phyloP scores from a whole-genome alignment of 768 basidiomycete species.

The Coprinellus micaceus region DNA sequence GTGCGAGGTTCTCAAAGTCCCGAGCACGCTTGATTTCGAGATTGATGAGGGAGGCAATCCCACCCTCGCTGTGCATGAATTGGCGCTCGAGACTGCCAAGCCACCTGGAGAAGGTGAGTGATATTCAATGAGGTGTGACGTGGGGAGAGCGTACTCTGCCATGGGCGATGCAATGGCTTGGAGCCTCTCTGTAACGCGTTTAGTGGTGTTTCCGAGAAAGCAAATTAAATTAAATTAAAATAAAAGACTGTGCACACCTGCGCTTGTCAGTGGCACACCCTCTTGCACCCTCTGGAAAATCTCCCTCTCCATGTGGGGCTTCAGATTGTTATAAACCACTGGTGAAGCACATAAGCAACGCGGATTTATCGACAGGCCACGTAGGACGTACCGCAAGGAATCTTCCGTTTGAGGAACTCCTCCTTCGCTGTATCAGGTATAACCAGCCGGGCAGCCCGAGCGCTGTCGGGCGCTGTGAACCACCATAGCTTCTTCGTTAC shows the following conservation, averaged over 20 bases:
- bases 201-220: not conserved
- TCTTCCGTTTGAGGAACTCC: conserved; percentile 49
- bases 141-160: conserved; percentile 39
- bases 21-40: conserved; percentile 71
- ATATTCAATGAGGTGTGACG: not conserved
- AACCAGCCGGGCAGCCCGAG: conserved; percentile 42
- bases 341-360: not conserved
- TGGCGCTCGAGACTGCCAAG: conserved; percentile 53
- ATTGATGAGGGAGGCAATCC: conserved; percentile 51
- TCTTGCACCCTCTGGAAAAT: conserved; percentile 82
- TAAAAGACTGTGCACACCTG: conserved; percentile 49
- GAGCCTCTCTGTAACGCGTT: conserved; percentile 52
- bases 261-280: conserved; percentile 69
- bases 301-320: conserved; percentile 62
- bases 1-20: conserved; percentile 72
- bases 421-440: conserved; percentile 52
- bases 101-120: conserved; percentile 38
- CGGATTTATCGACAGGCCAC: not conserved
- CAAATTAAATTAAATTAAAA: too few species aligned
- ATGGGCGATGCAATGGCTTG: conserved; percentile 74
- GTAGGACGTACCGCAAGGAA: conserved; percentile 59
- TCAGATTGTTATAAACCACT: conserved; percentile 69
- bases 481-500: conserved; percentile 60
- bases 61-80: conserved; percentile 56
- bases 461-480: conserved; percentile 49